Base-by-base conservation (phyloP, 345 rosid species). In the Angophora floribunda region DNA sequence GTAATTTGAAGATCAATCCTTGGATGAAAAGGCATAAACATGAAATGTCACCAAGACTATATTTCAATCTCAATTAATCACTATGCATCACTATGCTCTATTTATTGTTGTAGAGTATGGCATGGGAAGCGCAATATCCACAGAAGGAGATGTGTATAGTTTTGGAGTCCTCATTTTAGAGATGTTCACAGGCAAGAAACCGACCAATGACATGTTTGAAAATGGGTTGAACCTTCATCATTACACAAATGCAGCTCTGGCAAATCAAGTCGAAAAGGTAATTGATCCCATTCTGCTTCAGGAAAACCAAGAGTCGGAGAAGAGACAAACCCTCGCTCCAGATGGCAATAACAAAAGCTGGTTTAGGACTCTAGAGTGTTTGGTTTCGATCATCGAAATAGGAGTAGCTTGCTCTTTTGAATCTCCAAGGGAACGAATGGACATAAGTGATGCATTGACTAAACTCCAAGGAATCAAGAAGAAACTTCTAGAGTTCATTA, bases 271-370 rank as follows among this genome's bases (percentile, higher is more conserved):
- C 47, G 82, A 70, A 9, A 36, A 36, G 47, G 47, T 36, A 70
- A 70, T 70, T 1, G 47, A 70, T 70, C 47, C 26, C 26, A 5
- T 36, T 9, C 4, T 70, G 0, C 24, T 70, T 70, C 47, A 17
- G 0, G 82, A 0, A 0, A 36, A 4, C 26, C 26, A 36, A 3
- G 82, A 70, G 7, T 70, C 7, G 0, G 1, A 36, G 47, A 13
- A 16, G 22, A 70, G 13, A 17, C 6, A 0, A 17, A 17, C 1
- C 0, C 0, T 9, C 6, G 1, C 47, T 70, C 26, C 11, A 0
- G 7, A 17, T 4, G 47, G 24, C 45, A 67, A 67, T 1, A 3
- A 32, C 13, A 67, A 67, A 32, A 67, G 79, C 24, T 32, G 6
- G 22, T 32, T 0, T 9, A 17, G 47, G 21, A 17, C 24, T 36